phyloP scores from a whole-genome alignment of 495 filamentous ascomycete genomes.

The Schizothecium vesticola region DNA sequence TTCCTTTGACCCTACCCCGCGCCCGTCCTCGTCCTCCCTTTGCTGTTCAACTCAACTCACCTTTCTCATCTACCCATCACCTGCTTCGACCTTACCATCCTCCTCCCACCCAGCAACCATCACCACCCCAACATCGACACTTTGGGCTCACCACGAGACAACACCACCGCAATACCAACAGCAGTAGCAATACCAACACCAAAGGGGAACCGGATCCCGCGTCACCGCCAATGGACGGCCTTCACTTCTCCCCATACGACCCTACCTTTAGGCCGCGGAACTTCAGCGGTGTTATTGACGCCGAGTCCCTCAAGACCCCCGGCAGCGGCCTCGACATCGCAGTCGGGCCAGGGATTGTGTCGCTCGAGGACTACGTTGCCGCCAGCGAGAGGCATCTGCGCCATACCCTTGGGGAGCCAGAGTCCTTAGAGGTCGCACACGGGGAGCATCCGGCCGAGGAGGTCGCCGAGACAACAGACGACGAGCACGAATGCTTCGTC shows the following conservation, averaged over 20 bases:
- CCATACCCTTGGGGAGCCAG: neutral
- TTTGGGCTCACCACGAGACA: neutral
- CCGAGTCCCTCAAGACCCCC: neutral
- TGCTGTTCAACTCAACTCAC: neutral
- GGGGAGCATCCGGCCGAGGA: constrained; percentile 28
- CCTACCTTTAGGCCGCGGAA: neutral
- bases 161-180: neutral
- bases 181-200: neutral
- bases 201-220: neutral
- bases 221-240: neutral
- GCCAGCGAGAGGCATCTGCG: neutral
- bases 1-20: constrained; percentile 8
- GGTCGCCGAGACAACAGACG: constrained; percentile 26
- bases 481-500: constrained; percentile 39
- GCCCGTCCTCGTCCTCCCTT: neutral
- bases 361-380: neutral
- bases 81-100: neutral
- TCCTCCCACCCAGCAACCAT: neutral
- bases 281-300: neutral
- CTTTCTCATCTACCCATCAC: neutral
- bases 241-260: neutral
- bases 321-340: neutral
- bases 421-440: constrained; percentile 1
- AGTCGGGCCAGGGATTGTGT: neutral
- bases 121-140: neutral